Base-by-base conservation (phyloP, 2,329 filamentous ascomycete genomes). In the Pezicula carpinea region DNA sequence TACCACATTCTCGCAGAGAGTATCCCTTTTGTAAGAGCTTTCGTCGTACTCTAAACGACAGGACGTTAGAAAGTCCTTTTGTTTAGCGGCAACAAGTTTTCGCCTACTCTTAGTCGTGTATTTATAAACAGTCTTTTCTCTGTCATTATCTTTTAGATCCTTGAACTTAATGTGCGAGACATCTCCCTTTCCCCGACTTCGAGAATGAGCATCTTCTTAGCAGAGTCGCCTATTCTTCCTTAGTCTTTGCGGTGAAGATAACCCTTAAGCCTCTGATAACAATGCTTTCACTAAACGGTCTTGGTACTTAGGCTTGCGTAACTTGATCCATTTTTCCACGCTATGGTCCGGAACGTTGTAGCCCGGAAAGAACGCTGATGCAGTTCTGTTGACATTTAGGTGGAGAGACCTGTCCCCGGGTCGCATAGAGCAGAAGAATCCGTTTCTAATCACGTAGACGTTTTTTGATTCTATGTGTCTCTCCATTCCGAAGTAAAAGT, bases 401-500 rank as follows among this genome's bases (percentile, higher is more conserved):
- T 48, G 29, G 5, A 55, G 39, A n/a, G 41, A 45, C 3, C 40
- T 43, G 13, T 44, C 6, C 6, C 49, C 53, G 13, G 53, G 47
- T 6, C 51, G 31, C 23, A 52, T 40, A 4, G 53, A 55, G 6
- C 31, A 40, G n/a, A 46, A 52, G 21, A 48, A 53, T 3, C 51
- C 51, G 7, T 34, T 46, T 22, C 26, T 23, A 2, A 48, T 15
- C 1, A 19, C 3, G 17, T 47, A 48, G 10, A 13, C 14, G 11
- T 33, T 31, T 4, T 7, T 26, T 15, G n/a, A 38, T 18, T 19
- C 32, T n/a, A 14, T 38, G 26, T 14, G 15, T 7, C 10, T 21
- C 18, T 23, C 22, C 23, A n/a, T n/a, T 26, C 23, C 11, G 23
- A 10, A 6, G 23, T 8, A 8, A 26, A 10, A 8, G 11, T 26